Evolutionary conservation across 305 asterid genomes (phyloP).

Genomic region (Caryopteris hybrid): DNA sequence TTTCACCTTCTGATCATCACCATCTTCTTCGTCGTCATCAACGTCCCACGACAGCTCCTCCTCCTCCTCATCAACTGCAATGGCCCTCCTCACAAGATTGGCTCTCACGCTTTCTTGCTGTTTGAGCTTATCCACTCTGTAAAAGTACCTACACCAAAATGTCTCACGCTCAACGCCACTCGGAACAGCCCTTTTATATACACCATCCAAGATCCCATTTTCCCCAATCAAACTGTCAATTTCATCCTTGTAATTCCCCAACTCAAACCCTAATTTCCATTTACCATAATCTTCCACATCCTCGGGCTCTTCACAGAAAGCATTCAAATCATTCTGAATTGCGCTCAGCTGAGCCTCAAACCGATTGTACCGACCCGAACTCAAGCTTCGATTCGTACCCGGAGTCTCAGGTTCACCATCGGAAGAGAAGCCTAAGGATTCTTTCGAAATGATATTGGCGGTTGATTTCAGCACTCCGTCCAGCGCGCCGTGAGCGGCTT

Average conservation of each 20-base stretch:
- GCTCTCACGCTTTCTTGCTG: conserved; percentile 76
- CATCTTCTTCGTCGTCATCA: conserved; percentile 63
- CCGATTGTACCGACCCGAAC: conserved; percentile 56
- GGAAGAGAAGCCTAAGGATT: conserved; percentile 27
- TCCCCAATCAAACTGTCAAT: conserved; percentile 51
- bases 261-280: conserved; percentile 66
- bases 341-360: conserved; percentile 60
- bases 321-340: conserved; percentile 49
- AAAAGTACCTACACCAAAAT: conserved; percentile 77
- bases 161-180: conserved; percentile 48
- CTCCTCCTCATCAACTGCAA: conserved; percentile 50
- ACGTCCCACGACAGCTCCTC: conserved; percentile 79
- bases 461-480: conserved; percentile 71
- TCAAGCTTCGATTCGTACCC: conserved; percentile 34
- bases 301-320: conserved; percentile 65
- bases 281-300: conserved; percentile 52
- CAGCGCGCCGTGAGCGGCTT: conserved; percentile 67
- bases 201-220: conserved; percentile 48
- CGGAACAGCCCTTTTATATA: conserved; percentile 47
- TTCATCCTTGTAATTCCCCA: conserved; percentile 45
- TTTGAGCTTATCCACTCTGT: conserved; percentile 65
- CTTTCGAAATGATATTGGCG: conserved; percentile 58
- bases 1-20: conserved; percentile 22
- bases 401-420: conserved; percentile 59
- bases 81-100: conserved; percentile 66